Base-by-base conservation (phyloP, 148 eudicot genomes). In the Chenopodium berlandieri region DNA sequence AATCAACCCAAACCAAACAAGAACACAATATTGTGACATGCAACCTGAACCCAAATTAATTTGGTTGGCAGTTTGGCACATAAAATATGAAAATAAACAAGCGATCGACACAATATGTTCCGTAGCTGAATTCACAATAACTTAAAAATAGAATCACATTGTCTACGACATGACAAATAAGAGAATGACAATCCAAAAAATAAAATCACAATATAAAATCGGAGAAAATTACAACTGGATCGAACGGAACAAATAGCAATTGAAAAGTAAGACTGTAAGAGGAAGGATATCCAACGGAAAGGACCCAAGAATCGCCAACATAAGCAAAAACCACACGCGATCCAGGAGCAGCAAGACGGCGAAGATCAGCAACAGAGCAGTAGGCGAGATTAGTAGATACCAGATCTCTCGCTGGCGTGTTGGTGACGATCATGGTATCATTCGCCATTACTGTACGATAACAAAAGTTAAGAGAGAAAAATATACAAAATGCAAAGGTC, bases 361-460 rank as follows among this genome's bases (percentile, higher is more conserved):
- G 23, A 23, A 72, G 75, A 19, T 19, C 97, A 60, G 82, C 46
- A 31, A 83, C 84, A 0, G 90, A 87, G 78, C 92, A 90, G 65
- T 87, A 93, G 27, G 90, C 92, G 78, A 83, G 77, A 65, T 93
- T 93, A 32, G 97, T 89, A 75, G 85, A 78, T 0, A 87, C 95
- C 20, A 93, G 92, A 78, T 89, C 92, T 78, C 84, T 87, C 0
- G 82, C 84, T 0, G 97, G 97, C 20, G 97, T 92, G 82, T 85
- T 90, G n/a, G 92, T 89, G 7, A 93, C 97, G 80, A 86, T 91
- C 97, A 92, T 90, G 71, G 75, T 82, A 16, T 82, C 87, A 48
- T 56, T 84, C 84, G 87, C 87, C 84, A 81, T 85, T 81, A 37
- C 69, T 75, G 78, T 23, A n/a, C 44, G n/a, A 11, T 20, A 47